Percentiles rank a stretch among this genome's conserved stretches.
phyloP scores from a whole-genome alignment of 1,284 basidiomycete species.

The Stereum hirsutum region DNA sequence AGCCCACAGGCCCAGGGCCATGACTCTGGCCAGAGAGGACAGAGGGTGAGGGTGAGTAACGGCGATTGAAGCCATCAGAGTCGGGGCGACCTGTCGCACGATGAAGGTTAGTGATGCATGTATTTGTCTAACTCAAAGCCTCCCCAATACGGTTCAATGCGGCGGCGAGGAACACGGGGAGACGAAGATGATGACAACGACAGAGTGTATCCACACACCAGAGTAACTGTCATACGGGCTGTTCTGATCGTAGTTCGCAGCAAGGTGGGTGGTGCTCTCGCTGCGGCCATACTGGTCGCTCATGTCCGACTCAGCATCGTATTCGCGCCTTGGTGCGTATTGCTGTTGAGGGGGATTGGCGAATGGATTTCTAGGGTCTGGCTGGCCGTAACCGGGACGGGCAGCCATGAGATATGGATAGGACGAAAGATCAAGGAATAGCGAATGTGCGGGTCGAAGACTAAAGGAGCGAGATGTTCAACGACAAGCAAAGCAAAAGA shows the following conservation, averaged over 20 bases:
- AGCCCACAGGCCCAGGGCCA: constrained; percentile 39
- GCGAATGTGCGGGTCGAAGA: constrained; percentile 4
- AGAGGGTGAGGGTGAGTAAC: constrained; percentile 25
- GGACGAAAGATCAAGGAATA: constrained; percentile 8
- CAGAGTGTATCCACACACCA: too few relatives aligned
- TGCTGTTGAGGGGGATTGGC: constrained; percentile 22
- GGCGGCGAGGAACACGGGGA: neutral
- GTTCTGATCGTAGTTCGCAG: constrained; percentile 37
- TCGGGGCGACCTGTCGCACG: constrained; percentile 15
- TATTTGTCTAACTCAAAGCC: neutral
- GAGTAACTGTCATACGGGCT: constrained; percentile 23
- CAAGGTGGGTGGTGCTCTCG: constrained; percentile 47
- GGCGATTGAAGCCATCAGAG: constrained; percentile 25
- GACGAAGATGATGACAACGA: constrained; percentile 4
- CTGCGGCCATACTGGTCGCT: constrained; percentile 46
- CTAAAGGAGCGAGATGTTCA: constrained; percentile 10
- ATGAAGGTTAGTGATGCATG: neutral
- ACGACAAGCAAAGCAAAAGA: constrained; percentile 4
- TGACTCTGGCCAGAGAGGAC: constrained; percentile 25
- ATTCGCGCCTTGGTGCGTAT: constrained; percentile 23
- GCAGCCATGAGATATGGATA: constrained; percentile 23
- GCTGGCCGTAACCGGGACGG: constrained; percentile 28
- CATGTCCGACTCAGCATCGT: constrained; percentile 37
- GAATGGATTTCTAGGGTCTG: constrained; percentile 26
- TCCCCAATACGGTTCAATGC: neutral